These are phyloP conservation scores for Tylopilus subfusipes DNA, from an alignment of 768 basidiomycete genomes.

Conservation along the genomic window DNA sequence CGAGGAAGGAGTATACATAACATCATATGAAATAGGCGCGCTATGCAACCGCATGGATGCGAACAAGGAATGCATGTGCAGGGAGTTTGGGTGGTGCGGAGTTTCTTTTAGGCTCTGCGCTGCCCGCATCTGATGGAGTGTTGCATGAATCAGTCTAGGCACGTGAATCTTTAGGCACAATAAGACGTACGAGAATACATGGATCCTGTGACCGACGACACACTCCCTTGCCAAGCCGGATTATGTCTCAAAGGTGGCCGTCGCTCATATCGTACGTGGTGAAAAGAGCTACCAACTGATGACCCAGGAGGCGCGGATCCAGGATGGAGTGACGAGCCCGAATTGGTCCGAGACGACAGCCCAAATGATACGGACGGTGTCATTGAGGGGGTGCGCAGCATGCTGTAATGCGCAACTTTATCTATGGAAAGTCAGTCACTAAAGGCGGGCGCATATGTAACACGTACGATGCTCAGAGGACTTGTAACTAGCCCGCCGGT, in stretches of 20 bases:
- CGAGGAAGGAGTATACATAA: conserved; percentile 53
- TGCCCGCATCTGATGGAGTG: no score
- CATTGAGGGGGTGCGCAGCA: conserved; percentile 30
- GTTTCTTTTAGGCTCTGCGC: conserved; percentile 26
- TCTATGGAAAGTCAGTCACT: background rate
- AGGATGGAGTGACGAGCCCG: no score
- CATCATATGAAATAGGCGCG: conserved; percentile 60
- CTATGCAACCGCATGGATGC: conserved; percentile 53
- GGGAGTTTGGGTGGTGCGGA: conserved; percentile 29
- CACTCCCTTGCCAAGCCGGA: conserved; percentile 47
- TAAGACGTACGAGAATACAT: conserved; percentile 42
- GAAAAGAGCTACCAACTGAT: no score
- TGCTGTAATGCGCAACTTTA: conserved; percentile 30
- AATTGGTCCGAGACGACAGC: no score
- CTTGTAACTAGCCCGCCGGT: conserved; percentile 42
- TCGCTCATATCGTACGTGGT: no score
- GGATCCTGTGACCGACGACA: no score
- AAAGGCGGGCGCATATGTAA: conserved; percentile 3
- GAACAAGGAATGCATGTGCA: conserved; percentile 64
- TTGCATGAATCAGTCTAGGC: conserved; percentile 2
- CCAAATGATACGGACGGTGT: no score
- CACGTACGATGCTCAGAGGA: conserved; percentile 43
- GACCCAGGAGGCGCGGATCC: no score
- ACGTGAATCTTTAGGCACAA: background rate
- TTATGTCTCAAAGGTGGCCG: conserved; percentile 46